Conservation (phyloP, 495 filamentous ascomycete genomes). For the Stereocaulon alpinum region DNA sequence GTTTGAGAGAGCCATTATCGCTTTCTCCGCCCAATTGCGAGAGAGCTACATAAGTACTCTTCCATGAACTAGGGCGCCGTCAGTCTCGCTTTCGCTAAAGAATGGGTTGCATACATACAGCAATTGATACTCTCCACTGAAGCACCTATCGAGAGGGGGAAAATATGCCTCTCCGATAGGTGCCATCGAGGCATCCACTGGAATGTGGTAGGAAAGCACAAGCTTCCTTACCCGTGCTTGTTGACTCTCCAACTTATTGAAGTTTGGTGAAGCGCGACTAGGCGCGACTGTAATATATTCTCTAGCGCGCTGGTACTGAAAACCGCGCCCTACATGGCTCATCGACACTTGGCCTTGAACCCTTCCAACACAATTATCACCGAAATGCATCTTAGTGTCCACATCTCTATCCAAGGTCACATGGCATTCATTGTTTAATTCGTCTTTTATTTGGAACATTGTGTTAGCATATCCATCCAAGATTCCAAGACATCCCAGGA, state of each 20-base stretch:
- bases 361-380: too few relatives aligned
- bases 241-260: too few relatives aligned
- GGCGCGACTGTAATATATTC: slow-evolving; percentile 1
- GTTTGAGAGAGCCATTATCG: slow-evolving; percentile 23
- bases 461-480: too few relatives aligned
- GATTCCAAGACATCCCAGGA: too few relatives aligned
- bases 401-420: too few relatives aligned
- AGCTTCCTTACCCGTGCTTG: not conserved
- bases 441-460: too few relatives aligned
- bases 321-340: not conserved
- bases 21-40: slow-evolving; percentile 40
- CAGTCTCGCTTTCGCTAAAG: slow-evolving; percentile 20
- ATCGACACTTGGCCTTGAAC: not conserved
- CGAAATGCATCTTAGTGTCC: too few relatives aligned
- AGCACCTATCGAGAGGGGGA: slow-evolving; percentile 53
- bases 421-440: too few relatives aligned
- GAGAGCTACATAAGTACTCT: slow-evolving; percentile 54
- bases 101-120: slow-evolving; percentile 34
- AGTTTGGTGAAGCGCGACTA: not conserved
- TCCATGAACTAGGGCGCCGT: slow-evolving; percentile 57
- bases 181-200: slow-evolving; percentile 49
- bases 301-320: not conserved
- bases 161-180: slow-evolving; percentile 49
- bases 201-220: not conserved
- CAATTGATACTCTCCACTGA: slow-evolving; percentile 46